Evolutionary conservation across 257 asterid species (phyloP), one percentile per base, ranked within the genome.

Genomic region (Solanum corneliomulleri): DNA sequence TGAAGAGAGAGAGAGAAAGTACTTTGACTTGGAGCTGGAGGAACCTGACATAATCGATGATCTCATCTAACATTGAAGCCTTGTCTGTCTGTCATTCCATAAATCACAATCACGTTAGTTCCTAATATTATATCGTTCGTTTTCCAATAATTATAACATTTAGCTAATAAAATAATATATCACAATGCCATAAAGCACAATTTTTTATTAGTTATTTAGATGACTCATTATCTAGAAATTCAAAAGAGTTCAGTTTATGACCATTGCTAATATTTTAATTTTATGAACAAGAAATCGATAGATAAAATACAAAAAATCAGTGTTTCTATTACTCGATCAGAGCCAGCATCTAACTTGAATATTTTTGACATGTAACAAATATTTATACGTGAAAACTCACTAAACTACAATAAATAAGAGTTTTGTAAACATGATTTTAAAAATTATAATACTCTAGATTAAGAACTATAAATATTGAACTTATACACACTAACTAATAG

Each of bases 21-120:
- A 96, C 99, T 90, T 96, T 96, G 98, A 96, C 99, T 93, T 96
- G 99, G 91, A 96, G 97, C 95, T 95, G 98, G 91, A 95, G 95
- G 93, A 96, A 96, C 91, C 95, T 96, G 90, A 96, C 98, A 92
- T 96, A 96, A 93, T 95, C 98, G 89, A 96, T 94, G 91, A 96
- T 96, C 93, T 96, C 99, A 92, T 96, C 99, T 84, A 96, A 94
- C 99, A 96, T 96, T 78, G 99, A 94, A 85, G 98, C 99, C 89
- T 96, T 96, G 94, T 96, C 99, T 69, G 98, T 95, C 99, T 96
- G 98, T 92, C 94, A 93, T 91, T 91, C 91, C 92, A 89, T 70
- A 87, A 81, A 85, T 11, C 91, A 78, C 86, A 47, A 83, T 80
- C 90, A 88, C 66, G 82, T 76, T 86, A 86, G 88, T 86, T 27